Conservation (phyloP, 1,139 yeast genomes). For the Suhomyces terraborum region DNA sequence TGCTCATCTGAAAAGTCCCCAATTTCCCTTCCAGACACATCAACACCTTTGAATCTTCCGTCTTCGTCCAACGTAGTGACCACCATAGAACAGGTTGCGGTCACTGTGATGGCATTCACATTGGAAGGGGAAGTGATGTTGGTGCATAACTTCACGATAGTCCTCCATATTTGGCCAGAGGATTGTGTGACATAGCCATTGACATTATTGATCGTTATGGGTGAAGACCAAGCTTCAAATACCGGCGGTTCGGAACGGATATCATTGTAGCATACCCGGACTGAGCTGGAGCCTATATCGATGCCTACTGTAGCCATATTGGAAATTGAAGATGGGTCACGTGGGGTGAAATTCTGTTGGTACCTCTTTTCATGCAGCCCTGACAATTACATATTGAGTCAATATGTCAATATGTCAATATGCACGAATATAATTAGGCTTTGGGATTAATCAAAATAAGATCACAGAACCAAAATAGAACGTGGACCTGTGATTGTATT, state of each 20-base stretch:
- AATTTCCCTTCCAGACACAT: not conserved
- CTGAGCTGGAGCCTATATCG: slow-evolving; percentile 57
- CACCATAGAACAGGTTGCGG: slow-evolving; percentile 61
- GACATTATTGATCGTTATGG: slow-evolving; percentile 21
- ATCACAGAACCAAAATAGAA: not conserved
- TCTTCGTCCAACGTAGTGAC: slow-evolving; percentile 30
- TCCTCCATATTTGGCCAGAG: slow-evolving; percentile 36
- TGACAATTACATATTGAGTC: not conserved
- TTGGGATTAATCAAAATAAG: not conserved
- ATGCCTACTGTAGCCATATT: slow-evolving; percentile 38
- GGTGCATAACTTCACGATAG: slow-evolving; percentile 8
- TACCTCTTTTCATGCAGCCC: no score
- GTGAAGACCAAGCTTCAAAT: slow-evolving; percentile 9
- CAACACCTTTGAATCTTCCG: slow-evolving; percentile 1
- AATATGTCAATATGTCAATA: no score
- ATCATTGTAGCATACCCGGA: slow-evolving; percentile 34
- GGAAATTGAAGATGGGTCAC: not conserved
- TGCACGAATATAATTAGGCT: not conserved
- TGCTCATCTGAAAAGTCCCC: slow-evolving; percentile 19
- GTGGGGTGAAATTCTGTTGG: no score
- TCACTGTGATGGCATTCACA: slow-evolving; percentile 25
- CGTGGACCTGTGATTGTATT: not conserved
- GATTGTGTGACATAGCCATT: slow-evolving; percentile 40
- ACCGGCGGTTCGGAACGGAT: not conserved
- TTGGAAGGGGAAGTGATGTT: not conserved